phyloP scores from a whole-genome alignment of 2,329 filamentous ascomycete genomes.

The Fusarium brachygibbosum region DNA sequence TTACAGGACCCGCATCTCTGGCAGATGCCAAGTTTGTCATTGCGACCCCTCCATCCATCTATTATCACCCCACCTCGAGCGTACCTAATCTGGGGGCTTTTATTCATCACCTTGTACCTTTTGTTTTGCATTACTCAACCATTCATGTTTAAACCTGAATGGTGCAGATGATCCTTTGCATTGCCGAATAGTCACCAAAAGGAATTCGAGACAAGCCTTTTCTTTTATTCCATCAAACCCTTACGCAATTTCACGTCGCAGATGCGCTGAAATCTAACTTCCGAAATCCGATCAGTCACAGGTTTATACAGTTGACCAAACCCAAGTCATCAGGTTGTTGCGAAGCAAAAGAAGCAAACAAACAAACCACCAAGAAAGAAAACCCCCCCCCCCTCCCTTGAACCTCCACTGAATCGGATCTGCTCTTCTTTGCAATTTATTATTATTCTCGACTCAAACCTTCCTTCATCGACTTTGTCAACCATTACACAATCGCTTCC shows the following conservation, averaged over 20 bases:
- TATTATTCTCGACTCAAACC: neutral
- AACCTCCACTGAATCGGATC: neutral
- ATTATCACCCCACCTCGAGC: slow-evolving; percentile 32
- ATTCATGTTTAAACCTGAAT: neutral
- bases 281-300: slow-evolving; percentile 30
- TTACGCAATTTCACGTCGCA: slow-evolving; percentile 1
- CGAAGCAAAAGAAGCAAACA: slow-evolving; percentile 27
- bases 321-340: slow-evolving; percentile 20
- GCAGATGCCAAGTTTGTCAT: slow-evolving; percentile 32
- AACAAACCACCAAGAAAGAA: slow-evolving; percentile 5
- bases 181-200: slow-evolving; percentile 7
- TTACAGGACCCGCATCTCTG: slow-evolving; percentile 31
- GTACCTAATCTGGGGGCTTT: slow-evolving; percentile 10
- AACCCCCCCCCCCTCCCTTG: neutral
- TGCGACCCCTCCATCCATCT: slow-evolving; percentile 36
- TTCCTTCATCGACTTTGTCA: neutral
- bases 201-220: neutral
- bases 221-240: neutral
- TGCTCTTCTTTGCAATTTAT: neutral
- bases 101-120: neutral
- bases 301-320: slow-evolving; percentile 16
- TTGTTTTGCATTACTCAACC: neutral
- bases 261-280: slow-evolving; percentile 5
- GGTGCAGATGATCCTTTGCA: neutral
- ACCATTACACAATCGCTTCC: slow-evolving; percentile 38